A percentile compares a stretch with the other conserved stretches of the same genome.
Conservation (phyloP, 176 grass and related monocot species). For the Metroxylon sagu region DNA sequence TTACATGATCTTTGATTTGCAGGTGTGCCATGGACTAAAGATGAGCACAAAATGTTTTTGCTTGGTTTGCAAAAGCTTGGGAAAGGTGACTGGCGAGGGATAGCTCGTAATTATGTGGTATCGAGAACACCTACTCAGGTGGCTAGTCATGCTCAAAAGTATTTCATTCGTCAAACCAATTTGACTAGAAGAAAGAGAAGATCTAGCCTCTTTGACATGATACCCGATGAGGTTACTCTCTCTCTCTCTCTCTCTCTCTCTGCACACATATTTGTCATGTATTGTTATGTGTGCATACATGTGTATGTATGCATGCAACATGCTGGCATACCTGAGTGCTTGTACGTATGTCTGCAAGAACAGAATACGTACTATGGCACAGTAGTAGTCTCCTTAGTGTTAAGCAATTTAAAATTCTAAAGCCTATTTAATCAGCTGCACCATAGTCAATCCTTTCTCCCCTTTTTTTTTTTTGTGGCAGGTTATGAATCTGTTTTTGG, state of each 20-base stretch:
- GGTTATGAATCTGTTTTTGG: too few species aligned
- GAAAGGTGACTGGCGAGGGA: conserved; percentile 97
- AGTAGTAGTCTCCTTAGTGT: too few species aligned
- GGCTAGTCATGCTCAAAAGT: conserved; percentile 97
- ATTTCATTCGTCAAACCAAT: conserved; percentile 94
- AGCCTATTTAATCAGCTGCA: too few species aligned
- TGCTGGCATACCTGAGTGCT: too few species aligned
- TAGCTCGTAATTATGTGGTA: conserved; percentile 96
- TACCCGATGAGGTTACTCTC: conserved; percentile 66
- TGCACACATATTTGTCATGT: too few species aligned
- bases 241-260: background rate
- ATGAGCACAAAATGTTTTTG: conserved; percentile 95
- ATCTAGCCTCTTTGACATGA: conserved; percentile 96
- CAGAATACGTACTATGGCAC: too few species aligned
- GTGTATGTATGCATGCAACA: too few species aligned
- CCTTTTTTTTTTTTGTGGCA: too few species aligned
- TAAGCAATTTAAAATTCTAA: too few species aligned
- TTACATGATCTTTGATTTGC: conserved; percentile 12
- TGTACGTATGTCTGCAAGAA: too few species aligned
- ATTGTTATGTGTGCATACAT: too few species aligned
- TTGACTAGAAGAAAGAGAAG: conserved; percentile 92
- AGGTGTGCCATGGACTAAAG: conserved; percentile 98
- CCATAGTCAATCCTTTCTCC: too few species aligned
- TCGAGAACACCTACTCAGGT: conserved; percentile 97
- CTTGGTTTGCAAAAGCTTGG: conserved; percentile 92